Percentiles rank a stretch among this genome's conserved stretches.
phyloP scores from a whole-genome alignment of 768 basidiomycete genomes.

The Lentinula sp. region DNA sequence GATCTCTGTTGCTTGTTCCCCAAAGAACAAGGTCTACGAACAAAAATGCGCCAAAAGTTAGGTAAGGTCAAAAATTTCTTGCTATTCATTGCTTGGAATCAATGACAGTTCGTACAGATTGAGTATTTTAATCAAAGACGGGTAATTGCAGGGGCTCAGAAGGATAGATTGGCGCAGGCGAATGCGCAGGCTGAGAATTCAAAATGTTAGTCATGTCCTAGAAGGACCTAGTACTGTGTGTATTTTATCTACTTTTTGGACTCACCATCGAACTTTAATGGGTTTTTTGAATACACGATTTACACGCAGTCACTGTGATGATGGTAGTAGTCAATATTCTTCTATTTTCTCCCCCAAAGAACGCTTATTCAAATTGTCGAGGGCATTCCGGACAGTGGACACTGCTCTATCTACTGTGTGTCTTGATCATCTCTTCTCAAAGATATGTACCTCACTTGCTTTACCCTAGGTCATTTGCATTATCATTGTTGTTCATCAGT shows the following conservation, averaged over 20 bases:
- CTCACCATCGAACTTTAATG: neutral
- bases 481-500: neutral
- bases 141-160: constrained; percentile 75
- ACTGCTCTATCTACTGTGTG: neutral
- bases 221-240: neutral
- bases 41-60: constrained; percentile 82
- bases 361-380: neutral
- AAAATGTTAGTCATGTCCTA: constrained; percentile 13
- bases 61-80: constrained; percentile 45
- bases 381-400: neutral
- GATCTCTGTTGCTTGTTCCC: constrained; percentile 40
- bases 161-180: constrained; percentile 53
- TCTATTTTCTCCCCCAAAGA: neutral
- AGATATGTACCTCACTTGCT: neutral
- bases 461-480: neutral
- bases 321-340: neutral
- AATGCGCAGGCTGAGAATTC: constrained; percentile 28
- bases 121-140: constrained; percentile 93
- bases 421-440: neutral
- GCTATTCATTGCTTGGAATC: neutral
- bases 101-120: constrained; percentile 43
- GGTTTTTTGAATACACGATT: neutral
- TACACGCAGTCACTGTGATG: neutral
- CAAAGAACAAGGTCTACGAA: constrained; percentile 57
- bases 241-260: neutral